Evolutionary conservation across 768 basidiomycete genomes (phyloP).

Genomic region (Lentinula boryana): DNA sequence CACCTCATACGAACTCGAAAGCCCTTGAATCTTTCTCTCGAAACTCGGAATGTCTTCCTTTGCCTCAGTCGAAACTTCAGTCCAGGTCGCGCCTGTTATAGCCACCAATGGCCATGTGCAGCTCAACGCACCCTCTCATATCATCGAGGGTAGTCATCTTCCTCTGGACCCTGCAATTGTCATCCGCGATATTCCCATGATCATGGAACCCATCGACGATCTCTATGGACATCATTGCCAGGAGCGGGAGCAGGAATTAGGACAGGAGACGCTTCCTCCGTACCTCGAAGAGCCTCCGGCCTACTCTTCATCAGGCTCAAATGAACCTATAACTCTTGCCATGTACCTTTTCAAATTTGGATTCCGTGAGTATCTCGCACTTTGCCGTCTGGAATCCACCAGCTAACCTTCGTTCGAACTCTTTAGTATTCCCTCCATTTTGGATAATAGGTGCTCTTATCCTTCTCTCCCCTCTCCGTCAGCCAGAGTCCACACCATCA

Average conservation of each 20-base stretch:
- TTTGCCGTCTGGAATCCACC: not conserved
- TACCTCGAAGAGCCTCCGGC: constrained; percentile 7
- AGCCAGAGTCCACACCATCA: constrained; percentile 15
- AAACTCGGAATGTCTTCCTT: constrained; percentile 9
- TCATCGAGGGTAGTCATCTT: not conserved
- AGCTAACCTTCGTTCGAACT: not conserved
- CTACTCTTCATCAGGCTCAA: not conserved
- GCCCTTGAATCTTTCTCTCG: not conserved
- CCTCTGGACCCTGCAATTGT: not conserved
- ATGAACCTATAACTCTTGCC: constrained; percentile 4
- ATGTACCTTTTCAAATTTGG: constrained; percentile 42
- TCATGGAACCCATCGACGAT: not conserved
- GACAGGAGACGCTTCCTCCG: not conserved
- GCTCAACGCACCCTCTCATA: not conserved
- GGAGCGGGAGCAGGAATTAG: not conserved
- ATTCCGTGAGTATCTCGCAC: constrained; percentile 31
- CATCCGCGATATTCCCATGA: not conserved
- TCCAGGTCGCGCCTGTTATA: constrained; percentile 15
- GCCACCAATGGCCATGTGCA: constrained; percentile 4
- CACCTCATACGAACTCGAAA: not conserved
- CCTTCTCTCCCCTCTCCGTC: constrained; percentile 31
- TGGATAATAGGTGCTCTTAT: constrained; percentile 39
- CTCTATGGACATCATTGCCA: not conserved
- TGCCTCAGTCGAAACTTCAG: constrained; percentile 11
- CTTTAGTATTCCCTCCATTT: constrained; percentile 40